Base-by-base conservation (phyloP, 1,284 basidiomycete genomes). In the Marasmius tenuissimus region DNA sequence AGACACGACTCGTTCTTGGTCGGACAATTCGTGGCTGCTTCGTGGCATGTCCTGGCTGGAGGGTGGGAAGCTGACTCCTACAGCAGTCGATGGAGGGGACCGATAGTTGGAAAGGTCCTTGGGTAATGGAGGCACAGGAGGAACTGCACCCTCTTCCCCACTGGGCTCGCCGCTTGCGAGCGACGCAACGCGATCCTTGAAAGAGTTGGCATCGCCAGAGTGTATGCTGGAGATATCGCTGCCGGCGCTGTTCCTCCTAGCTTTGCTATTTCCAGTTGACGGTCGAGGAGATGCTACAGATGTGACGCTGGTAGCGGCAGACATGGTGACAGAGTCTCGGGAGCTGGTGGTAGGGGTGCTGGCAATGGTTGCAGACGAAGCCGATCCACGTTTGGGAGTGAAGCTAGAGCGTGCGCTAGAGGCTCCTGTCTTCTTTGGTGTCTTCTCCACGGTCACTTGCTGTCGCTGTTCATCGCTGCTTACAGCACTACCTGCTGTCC, bases 61-160 rank as follows among this genome's bases (percentile, higher is more conserved):
- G 60, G 79, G 73, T 12, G 84, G 82, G 69, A 87, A 86, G 20
- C 75, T 71, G 57, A 85, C 70, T 39, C 79, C 77, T 18, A 81
- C 76, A 14, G 86, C 81, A 61, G 83, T 83, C 49, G 81, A 77
- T 42, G 82, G 84, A 35, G 84, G 87, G 6, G 93, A 89, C 64
- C 88, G 87, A 76, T 89, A 96, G 18, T 78, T 85, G 40, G 92
- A 90, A 65, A 94, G 76, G 67, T 95, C 93, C 76, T 97, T 98
- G 40, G 97, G 97, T 20, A 99, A 78, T 49, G 97, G 97, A 38
- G 97, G 97, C 1, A 99, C 97, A 22, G 97, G 97, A 1, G 97
- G 97, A 6, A 98, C 95, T 62, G 76, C 69, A 63, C 78, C 75
- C 63, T 87, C 86, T 61, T 91, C 90, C 48, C 76, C 71, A 40